These are phyloP conservation scores for Ascocoryne sarcoides DNA, from an alignment of 2,329 filamentous ascomycete species.

Conservation along the genomic window DNA sequence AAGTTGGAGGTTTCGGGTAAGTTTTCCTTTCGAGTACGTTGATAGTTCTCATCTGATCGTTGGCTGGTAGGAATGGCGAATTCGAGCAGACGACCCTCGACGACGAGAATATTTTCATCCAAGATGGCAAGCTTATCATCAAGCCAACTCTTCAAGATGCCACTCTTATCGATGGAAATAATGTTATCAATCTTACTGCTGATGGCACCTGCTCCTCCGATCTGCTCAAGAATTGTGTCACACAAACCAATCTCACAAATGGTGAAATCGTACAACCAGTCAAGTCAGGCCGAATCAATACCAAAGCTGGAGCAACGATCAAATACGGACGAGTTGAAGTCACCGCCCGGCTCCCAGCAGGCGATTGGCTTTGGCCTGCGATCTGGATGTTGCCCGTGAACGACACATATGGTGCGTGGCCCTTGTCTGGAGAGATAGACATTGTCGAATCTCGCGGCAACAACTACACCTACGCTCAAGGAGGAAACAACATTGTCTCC, in stretches of 20 bases:
- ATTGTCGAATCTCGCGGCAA: conserved; percentile 76
- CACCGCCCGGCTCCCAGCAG: conserved; percentile 62
- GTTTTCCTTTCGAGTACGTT: conserved; percentile 40
- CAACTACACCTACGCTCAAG: conserved; percentile 65
- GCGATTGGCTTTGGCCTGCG: conserved; percentile 88
- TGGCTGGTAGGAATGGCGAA: conserved; percentile 57
- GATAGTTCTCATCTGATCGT: conserved; percentile 7
- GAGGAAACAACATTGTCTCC: conserved; percentile 73
- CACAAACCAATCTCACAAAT: conserved; percentile 68
- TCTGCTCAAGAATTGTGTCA: conserved; percentile 52
- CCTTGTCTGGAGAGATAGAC: conserved; percentile 74
- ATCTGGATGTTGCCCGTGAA: conserved; percentile 80
- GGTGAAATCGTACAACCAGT: conserved; percentile 69
- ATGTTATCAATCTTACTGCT: conserved; percentile 56
- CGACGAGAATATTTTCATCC: conserved; percentile 66
- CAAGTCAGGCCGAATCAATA: conserved; percentile 70
- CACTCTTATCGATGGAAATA: conserved; percentile 55
- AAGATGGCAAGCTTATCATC: conserved; percentile 63
- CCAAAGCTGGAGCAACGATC: conserved; percentile 59
- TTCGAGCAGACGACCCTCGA: conserved; percentile 67
- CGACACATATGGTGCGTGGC: conserved; percentile 68
- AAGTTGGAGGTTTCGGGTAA: conserved; percentile 32
- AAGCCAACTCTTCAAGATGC: conserved; percentile 69
- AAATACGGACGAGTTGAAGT: conserved; percentile 79
- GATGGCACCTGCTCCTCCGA: conserved; percentile 56